Evolutionary conservation across 2,329 filamentous ascomycete genomes (phyloP).

Genomic region (Paramyrothecium roridum): DNA sequence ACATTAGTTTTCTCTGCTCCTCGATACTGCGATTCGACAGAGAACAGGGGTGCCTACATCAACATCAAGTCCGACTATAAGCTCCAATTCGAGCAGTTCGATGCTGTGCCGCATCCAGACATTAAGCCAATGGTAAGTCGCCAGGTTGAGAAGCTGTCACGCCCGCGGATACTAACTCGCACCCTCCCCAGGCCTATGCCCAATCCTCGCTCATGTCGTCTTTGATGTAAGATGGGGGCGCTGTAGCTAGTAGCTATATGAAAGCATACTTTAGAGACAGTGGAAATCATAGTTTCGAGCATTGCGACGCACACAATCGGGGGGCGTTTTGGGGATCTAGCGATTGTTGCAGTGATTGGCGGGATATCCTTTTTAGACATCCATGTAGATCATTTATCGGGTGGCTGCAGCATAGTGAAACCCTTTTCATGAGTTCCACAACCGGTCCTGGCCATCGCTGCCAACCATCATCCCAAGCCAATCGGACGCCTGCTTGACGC

Average conservation of each 20-base stretch:
- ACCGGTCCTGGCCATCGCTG: conserved; percentile 33
- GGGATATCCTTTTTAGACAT: conserved; percentile 18
- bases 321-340: background rate
- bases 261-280: background rate
- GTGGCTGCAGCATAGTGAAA: conserved; percentile 1
- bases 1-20: conserved; percentile 86
- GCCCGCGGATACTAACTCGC: conserved; percentile 17
- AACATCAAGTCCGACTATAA: conserved; percentile 92
- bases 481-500: conserved; percentile 56
- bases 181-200: conserved; percentile 68
- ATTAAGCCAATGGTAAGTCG: conserved; percentile 81
- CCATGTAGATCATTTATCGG: conserved; percentile 15
- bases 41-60: conserved; percentile 98
- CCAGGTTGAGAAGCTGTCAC: background rate
- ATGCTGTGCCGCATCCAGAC: conserved; percentile 92
- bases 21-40: conserved; percentile 95
- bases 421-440: conserved; percentile 46
- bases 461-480: conserved; percentile 62
- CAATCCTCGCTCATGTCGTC: conserved; percentile 77
- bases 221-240: conserved; percentile 61
- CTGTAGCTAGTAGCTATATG: background rate
- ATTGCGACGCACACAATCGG: background rate
- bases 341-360: background rate
- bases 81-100: conserved; percentile 88
- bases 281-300: background rate